Conservation (phyloP, 805 yeast genomes). For the Metschnikowia matae region DNA sequence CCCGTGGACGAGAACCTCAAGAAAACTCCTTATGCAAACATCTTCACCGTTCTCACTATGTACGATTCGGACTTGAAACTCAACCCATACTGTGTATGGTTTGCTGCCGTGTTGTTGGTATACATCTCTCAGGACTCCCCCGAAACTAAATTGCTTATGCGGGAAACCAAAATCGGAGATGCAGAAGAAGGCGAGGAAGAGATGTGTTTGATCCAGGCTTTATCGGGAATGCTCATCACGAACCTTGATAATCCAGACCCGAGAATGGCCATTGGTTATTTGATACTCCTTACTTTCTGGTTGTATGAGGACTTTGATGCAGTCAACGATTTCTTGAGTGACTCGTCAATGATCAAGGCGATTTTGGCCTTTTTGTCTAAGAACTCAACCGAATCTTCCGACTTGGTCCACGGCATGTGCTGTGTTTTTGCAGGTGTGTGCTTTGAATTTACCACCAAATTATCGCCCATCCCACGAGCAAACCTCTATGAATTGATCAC, state of each 20-base stretch:
- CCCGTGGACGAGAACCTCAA: constrained; percentile 5
- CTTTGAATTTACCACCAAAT: constrained; percentile 66
- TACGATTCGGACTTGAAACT: constrained; percentile 60
- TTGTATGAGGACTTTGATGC: constrained; percentile 72
- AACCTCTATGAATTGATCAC: constrained; percentile 60
- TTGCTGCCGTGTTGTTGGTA: constrained; percentile 64
- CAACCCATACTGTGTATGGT: constrained; percentile 88
- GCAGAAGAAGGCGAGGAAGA: constrained; percentile 65
- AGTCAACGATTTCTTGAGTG: constrained; percentile 69
- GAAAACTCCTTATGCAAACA: constrained; percentile 47
- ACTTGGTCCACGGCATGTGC: constrained; percentile 67
- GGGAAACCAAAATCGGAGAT: constrained; percentile 53
- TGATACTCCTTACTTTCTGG: constrained; percentile 72
- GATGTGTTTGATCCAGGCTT: constrained; percentile 65
- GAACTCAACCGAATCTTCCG: constrained; percentile 45
- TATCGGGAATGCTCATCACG: constrained; percentile 68
- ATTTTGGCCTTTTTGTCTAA: constrained; percentile 58
- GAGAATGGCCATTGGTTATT: constrained; percentile 71
- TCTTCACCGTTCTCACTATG: constrained; percentile 68
- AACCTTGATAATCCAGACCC: constrained; percentile 61
- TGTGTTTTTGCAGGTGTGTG: constrained; percentile 68
- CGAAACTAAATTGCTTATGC: constrained; percentile 46
- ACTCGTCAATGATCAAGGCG: constrained; percentile 61
- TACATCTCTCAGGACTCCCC: constrained; percentile 55
- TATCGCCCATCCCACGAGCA: constrained; percentile 59